A percentile compares a stretch with the other conserved stretches of the same genome.
Conservation (phyloP, 371 early-diverging fungal species). For the Mortierella sp. region DNA sequence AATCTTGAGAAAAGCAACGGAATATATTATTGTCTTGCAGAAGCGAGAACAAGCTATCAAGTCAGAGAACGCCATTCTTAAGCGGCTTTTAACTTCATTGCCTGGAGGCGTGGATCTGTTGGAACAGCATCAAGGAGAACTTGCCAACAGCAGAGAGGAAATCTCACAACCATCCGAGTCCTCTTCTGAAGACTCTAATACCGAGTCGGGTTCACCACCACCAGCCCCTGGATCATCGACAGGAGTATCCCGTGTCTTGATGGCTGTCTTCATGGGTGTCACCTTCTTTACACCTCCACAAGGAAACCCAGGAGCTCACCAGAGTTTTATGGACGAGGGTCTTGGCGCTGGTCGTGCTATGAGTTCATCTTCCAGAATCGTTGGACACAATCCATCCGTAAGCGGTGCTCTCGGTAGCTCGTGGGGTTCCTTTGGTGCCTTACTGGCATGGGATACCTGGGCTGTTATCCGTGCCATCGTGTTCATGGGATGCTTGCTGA, state of each 20-base stretch:
- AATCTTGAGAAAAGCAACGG: constrained; percentile 86
- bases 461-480: constrained; percentile 35
- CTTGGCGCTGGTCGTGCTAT: constrained; percentile 42
- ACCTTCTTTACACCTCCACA: constrained; percentile 54
- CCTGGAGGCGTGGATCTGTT: constrained; percentile 65
- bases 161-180: constrained; percentile 28
- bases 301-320: constrained; percentile 20
- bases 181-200: constrained; percentile 37
- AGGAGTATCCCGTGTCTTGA: constrained; percentile 49
- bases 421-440: constrained; percentile 27
- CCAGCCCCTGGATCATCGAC: constrained; percentile 20
- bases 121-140: constrained; percentile 40
- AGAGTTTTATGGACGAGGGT: constrained; percentile 39
- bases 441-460: constrained; percentile 44
- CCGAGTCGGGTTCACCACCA: constrained; percentile 47
- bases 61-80: constrained; percentile 64
- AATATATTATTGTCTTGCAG: constrained; percentile 84
- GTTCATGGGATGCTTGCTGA: constrained; percentile 48
- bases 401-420: neutral
- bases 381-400: constrained; percentile 12
- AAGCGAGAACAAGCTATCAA: constrained; percentile 60
- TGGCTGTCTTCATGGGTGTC: constrained; percentile 57
- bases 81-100: constrained; percentile 60
- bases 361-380: constrained; percentile 28
- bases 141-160: constrained; percentile 22